Conservation (phyloP, 495 filamentous ascomycete species). For the Zalerion maritima region DNA sequence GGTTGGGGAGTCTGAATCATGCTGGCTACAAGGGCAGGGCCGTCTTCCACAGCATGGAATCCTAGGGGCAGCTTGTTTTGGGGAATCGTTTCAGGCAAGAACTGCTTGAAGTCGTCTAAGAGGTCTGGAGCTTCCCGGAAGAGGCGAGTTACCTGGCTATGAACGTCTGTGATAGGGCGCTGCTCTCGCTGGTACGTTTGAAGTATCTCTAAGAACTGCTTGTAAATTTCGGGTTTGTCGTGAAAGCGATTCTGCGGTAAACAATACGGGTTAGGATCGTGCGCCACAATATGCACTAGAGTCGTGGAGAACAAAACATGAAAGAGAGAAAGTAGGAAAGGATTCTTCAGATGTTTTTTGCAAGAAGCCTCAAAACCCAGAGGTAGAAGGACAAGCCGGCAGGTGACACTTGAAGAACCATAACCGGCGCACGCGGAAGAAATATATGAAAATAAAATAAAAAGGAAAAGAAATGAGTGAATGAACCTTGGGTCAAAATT, state of each 20-base stretch:
- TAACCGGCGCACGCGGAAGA: too few species aligned
- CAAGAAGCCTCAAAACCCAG: too few species aligned
- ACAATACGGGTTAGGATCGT: too few species aligned
- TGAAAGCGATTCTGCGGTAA: constrained; percentile 74
- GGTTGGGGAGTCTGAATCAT: constrained; percentile 31
- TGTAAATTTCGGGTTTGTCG: constrained; percentile 93
- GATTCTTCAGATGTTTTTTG: too few species aligned
- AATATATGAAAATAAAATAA: too few species aligned
- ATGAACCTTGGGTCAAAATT: background rate
- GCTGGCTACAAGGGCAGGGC: constrained; percentile 27
- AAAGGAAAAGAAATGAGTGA: constrained; percentile 4
- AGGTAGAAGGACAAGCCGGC: too few species aligned
- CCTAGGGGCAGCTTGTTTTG: constrained; percentile 64
- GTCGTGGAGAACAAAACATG: background rate
- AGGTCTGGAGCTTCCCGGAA: constrained; percentile 94
- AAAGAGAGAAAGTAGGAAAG: constrained; percentile 2
- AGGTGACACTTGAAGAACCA: too few species aligned
- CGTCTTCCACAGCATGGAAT: constrained; percentile 53
- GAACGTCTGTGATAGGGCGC: constrained; percentile 97
- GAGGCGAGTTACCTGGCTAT: constrained; percentile 87
- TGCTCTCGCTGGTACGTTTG: constrained; percentile 98
- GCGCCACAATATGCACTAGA: background rate
- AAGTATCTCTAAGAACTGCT: constrained; percentile 95
- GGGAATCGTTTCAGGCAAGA: constrained; percentile 90
- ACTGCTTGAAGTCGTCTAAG: constrained; percentile 97